phyloP scores from a whole-genome alignment of 2,329 filamentous ascomycete genomes.

The Cadophora sp. region DNA sequence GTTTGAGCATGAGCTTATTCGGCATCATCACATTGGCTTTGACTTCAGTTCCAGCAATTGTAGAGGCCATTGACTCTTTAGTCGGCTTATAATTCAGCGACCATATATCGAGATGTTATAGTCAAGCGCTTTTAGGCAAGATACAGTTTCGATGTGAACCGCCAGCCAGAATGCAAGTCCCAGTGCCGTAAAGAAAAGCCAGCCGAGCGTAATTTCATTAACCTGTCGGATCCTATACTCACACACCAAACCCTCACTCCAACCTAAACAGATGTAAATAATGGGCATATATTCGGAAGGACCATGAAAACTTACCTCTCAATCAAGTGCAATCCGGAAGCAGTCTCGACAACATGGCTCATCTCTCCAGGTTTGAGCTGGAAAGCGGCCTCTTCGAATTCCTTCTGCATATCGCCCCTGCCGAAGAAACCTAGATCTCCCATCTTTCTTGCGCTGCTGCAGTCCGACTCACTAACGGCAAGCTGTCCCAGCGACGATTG shows the following conservation, averaged over 20 bases:
- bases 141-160: slow-evolving; percentile 17
- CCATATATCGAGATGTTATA: slow-evolving; percentile 33
- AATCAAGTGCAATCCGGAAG: slow-evolving; percentile 94
- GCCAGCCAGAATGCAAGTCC: slow-evolving; percentile 17
- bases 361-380: slow-evolving; percentile 86
- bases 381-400: slow-evolving; percentile 97
- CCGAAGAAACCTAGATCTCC: slow-evolving; percentile 97
- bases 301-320: slow-evolving; percentile 67
- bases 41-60: slow-evolving; percentile 62
- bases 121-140: slow-evolving; percentile 30
- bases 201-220: neutral
- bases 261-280: slow-evolving; percentile 22
- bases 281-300: neutral
- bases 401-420: slow-evolving; percentile 95
- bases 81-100: slow-evolving; percentile 48
- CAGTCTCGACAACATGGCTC: slow-evolving; percentile 87
- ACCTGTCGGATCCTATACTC: neutral
- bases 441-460: slow-evolving; percentile 91
- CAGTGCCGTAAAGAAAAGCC: slow-evolving; percentile 7
- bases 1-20: slow-evolving; percentile 66
- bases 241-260: slow-evolving; percentile 25
- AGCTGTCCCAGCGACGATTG: slow-evolving; percentile 77
- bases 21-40: slow-evolving; percentile 64
- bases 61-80: slow-evolving; percentile 53
- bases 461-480: slow-evolving; percentile 89